Evolutionary conservation across 352 stramenopile genomes (phyloP).

Genomic region (Pythium aristosporum): DNA sequence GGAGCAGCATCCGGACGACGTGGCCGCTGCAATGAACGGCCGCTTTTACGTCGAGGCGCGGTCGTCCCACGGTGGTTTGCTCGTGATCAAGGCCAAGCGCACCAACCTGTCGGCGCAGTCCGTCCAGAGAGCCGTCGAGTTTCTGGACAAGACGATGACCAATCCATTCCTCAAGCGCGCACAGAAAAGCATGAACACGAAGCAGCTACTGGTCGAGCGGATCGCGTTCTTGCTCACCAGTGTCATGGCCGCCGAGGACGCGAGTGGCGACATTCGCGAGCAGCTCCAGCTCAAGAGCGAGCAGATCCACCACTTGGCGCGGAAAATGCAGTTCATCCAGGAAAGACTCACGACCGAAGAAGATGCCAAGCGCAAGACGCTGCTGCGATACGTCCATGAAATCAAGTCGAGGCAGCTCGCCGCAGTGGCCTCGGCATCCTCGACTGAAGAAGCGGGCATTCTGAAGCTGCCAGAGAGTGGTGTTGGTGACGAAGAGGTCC

Average conservation of each 20-base stretch:
- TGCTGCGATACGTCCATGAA: conserved; percentile 94
- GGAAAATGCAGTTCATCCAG: conserved; percentile 77
- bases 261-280: conserved; percentile 45
- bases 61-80: conserved; percentile 74
- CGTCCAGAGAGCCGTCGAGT: conserved; percentile 72
- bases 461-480: conserved; percentile 88
- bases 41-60: conserved; percentile 89
- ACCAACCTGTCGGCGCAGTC: conserved; percentile 59
- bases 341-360: conserved; percentile 89
- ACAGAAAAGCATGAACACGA: conserved; percentile 91
- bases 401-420: conserved; percentile 74
- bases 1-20: conserved; percentile 57
- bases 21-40: conserved; percentile 53
- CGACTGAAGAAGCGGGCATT: conserved; percentile 31
- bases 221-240: conserved; percentile 82
- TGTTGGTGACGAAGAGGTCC: conserved; percentile 94
- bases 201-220: conserved; percentile 90
- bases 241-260: conserved; percentile 77
- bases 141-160: conserved; percentile 87
- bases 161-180: conserved; percentile 94
- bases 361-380: conserved; percentile 94
- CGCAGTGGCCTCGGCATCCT: conserved; percentile 14
- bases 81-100: conserved; percentile 92
- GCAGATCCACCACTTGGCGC: conserved; percentile 75
- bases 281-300: conserved; percentile 63